phyloP scores from a whole-genome alignment of 371 early-diverging fungal genomes.

The Fennellomyces sp. region DNA sequence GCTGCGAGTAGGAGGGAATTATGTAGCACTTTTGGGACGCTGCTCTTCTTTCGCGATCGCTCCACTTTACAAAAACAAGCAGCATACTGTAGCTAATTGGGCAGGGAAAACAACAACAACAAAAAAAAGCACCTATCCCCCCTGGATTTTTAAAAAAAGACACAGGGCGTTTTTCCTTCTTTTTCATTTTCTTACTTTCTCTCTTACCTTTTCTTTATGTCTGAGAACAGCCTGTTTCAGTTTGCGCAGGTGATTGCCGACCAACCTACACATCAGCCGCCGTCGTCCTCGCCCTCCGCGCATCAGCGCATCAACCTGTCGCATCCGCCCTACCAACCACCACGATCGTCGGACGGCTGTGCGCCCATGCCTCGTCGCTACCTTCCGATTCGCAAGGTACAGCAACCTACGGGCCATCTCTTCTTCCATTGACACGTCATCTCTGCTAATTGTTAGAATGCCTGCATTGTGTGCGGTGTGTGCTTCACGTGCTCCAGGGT shows the following conservation, averaged over 20 bases:
- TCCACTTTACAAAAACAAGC: too few species aligned
- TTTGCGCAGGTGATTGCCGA: constrained; percentile 48
- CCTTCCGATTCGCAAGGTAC: constrained; percentile 38
- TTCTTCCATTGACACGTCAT: not conserved
- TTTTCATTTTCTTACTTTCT: constrained; percentile 7
- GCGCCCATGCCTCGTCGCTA: constrained; percentile 8
- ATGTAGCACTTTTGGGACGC: too few species aligned
- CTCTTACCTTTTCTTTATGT: constrained; percentile 20
- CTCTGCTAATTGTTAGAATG: constrained; percentile 36
- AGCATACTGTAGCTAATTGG: too few species aligned
- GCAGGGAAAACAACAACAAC: constrained; percentile 8
- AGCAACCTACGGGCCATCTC: not conserved
- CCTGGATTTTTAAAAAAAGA: constrained; percentile 7
- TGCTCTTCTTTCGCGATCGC: too few species aligned
- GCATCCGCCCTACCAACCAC: constrained; percentile 7
- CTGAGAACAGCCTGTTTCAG: constrained; percentile 47
- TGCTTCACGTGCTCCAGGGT: constrained; percentile 57
- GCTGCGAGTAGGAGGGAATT: too few species aligned
- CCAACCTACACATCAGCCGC: constrained; percentile 24
- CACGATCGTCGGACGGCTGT: not conserved
- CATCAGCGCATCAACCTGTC: not conserved
- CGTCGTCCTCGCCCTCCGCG: constrained; percentile 4
- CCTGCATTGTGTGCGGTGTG: constrained; percentile 51
- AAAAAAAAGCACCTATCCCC: too few species aligned
- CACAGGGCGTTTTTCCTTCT: not conserved